phyloP scores from a whole-genome alignment of 2,329 filamentous ascomycete species.

The Ophiostoma quercus region DNA sequence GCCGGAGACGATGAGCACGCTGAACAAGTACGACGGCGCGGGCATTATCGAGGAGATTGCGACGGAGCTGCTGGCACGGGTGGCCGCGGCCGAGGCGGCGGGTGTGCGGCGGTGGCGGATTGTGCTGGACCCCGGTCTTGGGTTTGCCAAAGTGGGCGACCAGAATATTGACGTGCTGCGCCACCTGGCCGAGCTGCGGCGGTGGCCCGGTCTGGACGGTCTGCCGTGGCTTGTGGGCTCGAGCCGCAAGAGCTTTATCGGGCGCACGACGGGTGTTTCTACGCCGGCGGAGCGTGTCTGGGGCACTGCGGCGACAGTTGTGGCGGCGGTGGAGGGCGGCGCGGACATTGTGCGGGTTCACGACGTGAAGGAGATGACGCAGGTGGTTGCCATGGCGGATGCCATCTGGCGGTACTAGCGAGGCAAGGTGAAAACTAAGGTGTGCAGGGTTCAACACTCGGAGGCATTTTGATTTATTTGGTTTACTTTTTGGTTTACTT shows the following conservation, averaged over 20 bases:
- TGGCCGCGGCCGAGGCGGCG: constrained; percentile 69
- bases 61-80: constrained; percentile 62
- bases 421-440: background rate
- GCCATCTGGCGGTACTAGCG: constrained; percentile 67
- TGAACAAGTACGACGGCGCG: constrained; percentile 54
- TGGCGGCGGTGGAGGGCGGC: constrained; percentile 77
- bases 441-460: constrained; percentile 1
- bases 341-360: constrained; percentile 91
- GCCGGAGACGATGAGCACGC: constrained; percentile 70
- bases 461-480: background rate
- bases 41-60: constrained; percentile 63
- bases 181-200: constrained; percentile 57
- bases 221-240: constrained; percentile 86
- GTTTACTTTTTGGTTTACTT: background rate
- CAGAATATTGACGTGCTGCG: constrained; percentile 81
- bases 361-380: constrained; percentile 78
- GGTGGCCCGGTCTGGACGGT: constrained; percentile 58
- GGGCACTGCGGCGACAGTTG: constrained; percentile 85
- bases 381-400: constrained; percentile 82
- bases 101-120: constrained; percentile 91
- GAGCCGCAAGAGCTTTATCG: constrained; percentile 86
- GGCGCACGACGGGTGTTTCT: constrained; percentile 69
- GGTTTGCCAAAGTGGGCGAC: constrained; percentile 77
- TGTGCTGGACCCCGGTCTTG: constrained; percentile 86
- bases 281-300: constrained; percentile 66